Conservation (phyloP, 106 monocot species). For the Dendrobium nobile region DNA sequence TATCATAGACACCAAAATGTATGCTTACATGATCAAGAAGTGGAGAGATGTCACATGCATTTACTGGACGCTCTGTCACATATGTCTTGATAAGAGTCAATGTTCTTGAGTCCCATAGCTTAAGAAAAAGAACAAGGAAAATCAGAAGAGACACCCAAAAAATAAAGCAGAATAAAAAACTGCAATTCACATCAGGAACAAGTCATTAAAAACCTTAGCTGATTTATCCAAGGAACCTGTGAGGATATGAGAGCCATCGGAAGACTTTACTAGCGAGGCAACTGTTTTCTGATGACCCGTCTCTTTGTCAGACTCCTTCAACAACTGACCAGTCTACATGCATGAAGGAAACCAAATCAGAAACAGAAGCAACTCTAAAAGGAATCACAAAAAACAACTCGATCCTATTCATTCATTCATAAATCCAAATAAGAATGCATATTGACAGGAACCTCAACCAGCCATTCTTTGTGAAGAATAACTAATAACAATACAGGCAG, state of each 20-base stretch:
- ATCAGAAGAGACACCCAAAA: not conserved
- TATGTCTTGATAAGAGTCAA: constrained; percentile 87
- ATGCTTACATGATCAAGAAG: constrained; percentile 84
- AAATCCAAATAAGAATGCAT: not conserved
- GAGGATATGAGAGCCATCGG: constrained; percentile 82
- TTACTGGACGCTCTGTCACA: constrained; percentile 67
- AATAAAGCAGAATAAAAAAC: not conserved
- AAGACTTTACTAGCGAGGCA: constrained; percentile 68
- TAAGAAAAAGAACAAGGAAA: constrained; percentile 13
- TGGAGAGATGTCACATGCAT: constrained; percentile 90
- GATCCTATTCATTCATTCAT: not conserved
- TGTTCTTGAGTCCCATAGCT: constrained; percentile 90
- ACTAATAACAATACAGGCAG: too few relatives aligned
- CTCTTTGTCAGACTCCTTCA: constrained; percentile 86
- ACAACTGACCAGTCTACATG: constrained; percentile 67
- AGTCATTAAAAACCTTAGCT: constrained; percentile 51
- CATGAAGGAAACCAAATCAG: not conserved
- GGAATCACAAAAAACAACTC: not conserved
- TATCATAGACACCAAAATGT: not conserved
- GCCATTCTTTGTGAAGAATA: not conserved
- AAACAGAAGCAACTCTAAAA: not conserved
- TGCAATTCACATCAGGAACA: not conserved
- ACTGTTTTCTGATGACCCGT: constrained; percentile 72
- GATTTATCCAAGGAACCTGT: constrained; percentile 94
- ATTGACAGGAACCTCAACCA: not conserved